Base-by-base conservation (phyloP, 2,329 filamentous ascomycete species). In the Aspergillus puulaauensis region DNA sequence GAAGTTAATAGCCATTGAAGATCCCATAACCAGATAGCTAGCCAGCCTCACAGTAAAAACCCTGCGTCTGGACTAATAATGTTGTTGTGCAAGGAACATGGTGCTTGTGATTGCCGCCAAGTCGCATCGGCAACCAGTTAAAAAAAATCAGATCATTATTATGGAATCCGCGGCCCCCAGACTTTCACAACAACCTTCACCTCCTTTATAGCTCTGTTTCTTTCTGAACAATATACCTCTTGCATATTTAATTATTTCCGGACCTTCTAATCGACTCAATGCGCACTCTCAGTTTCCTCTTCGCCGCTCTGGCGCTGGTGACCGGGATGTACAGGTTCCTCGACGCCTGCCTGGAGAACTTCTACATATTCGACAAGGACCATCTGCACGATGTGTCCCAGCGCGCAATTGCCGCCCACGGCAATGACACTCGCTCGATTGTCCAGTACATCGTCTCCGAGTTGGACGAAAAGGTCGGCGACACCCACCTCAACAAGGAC, bases 321-420 rank as follows among this genome's bases (percentile, higher is more conserved):
- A 66, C 71, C 39, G 71, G 71, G 46, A 56, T 74, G 46, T 75
- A 75, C 67, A 67, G 59, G 62, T 75, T 67, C 62, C 64, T 75
- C 55, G 68, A 75, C 55, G 66, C 73, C 60, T 73, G 73, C 48
- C 69, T 75, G 48, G 70, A 75, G 47, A 74, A 70, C 53, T 81
- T 93, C 79, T 95, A 92, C 82, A 85, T 95, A 74, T 93, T 96
- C 75, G 78, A 86, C 54, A 83, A 83, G 2, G 79, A 81, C 15
- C 82, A 90, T 61, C 82, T 96, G 59, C 85, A 91, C 70, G 82
- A 87, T 60, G 77, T 95, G 35, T 83, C 88, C 11, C 77, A 84
- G 74, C 82, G 84, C 61, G 88, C 85, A 33, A 83, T 96, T 62
- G 79, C 77, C 9, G 75, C 82, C 40, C 86, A 93, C 73, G 90